A percentile compares a stretch with the other conserved stretches of the same genome.
phyloP scores from a whole-genome alignment of 352 stramenopile genomes.

The Phytophthora citricola region DNA sequence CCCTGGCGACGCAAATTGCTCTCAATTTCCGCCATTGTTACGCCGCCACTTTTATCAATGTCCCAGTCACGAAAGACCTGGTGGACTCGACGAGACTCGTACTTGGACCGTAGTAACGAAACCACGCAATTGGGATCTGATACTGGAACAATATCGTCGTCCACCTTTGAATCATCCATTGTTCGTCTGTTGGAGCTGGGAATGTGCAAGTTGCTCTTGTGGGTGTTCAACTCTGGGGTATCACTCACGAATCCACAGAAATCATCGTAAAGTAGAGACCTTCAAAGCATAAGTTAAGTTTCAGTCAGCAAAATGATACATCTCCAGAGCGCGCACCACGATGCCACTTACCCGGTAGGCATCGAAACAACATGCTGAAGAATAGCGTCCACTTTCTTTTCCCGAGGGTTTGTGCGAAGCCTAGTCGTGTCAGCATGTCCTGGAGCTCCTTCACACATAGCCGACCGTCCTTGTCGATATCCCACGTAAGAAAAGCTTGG shows the following conservation, averaged over 20 bases:
- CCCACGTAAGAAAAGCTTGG: slow-evolving; percentile 64
- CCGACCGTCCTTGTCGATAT: slow-evolving; percentile 60
- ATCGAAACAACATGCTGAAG: slow-evolving; percentile 42
- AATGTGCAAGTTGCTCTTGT: not conserved
- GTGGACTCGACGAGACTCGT: slow-evolving; percentile 45
- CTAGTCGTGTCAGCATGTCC: slow-evolving; percentile 53
- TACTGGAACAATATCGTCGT: slow-evolving; percentile 24
- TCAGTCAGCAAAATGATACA: slow-evolving; percentile 2
- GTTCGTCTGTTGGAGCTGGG: slow-evolving; percentile 1
- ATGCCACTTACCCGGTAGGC: slow-evolving; percentile 38
- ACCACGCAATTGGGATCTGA: slow-evolving; percentile 46
- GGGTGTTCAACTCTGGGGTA: slow-evolving; percentile 1
- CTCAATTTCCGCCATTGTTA: slow-evolving; percentile 55
- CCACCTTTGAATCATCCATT: not conserved
- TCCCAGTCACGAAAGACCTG: slow-evolving; percentile 70
- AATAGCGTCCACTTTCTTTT: slow-evolving; percentile 45
- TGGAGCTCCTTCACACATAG: slow-evolving; percentile 46
- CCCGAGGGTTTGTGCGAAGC: slow-evolving; percentile 45
- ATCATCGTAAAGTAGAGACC: slow-evolving; percentile 55
- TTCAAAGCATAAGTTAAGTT: slow-evolving; percentile 8
- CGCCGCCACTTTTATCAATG: slow-evolving; percentile 55
- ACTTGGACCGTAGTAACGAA: slow-evolving; percentile 58
- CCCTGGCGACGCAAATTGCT: slow-evolving; percentile 53
- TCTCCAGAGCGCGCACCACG: not conserved
- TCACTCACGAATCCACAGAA: slow-evolving; percentile 51